These are phyloP conservation scores for Aaosphaeria arxii DNA, from an alignment of 2,329 filamentous ascomycete species.

Conservation along the genomic window DNA sequence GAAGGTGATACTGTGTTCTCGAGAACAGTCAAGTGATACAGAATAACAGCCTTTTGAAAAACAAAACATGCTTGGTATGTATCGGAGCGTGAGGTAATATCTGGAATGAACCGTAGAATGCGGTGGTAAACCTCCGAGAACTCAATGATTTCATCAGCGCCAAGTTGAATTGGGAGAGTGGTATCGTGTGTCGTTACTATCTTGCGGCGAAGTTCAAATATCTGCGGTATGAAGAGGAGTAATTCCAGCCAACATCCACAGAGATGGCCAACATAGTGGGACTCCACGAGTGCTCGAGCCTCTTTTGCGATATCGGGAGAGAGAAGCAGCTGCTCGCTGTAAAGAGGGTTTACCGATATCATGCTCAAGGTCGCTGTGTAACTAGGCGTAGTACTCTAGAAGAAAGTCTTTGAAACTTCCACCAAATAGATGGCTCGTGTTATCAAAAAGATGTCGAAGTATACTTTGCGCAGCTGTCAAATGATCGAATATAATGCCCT, in stretches of 20 bases:
- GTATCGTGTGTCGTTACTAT: background rate
- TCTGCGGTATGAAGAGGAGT: constrained; percentile 1
- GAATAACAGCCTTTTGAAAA: background rate
- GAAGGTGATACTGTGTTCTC: background rate
- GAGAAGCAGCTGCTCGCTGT: background rate
- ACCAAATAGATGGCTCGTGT: background rate
- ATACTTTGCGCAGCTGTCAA: background rate
- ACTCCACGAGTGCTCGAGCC: background rate
- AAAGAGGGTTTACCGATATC: constrained; percentile 1
- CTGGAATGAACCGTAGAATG: background rate
- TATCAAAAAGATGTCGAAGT: background rate
- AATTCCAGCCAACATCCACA: constrained; percentile 1
- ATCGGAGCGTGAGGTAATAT: background rate
- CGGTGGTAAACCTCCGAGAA: background rate
- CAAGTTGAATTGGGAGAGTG: background rate
- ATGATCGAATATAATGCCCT: constrained; percentile 1
- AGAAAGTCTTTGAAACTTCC: background rate
- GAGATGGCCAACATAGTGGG: background rate
- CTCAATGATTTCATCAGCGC: background rate
- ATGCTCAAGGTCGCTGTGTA: constrained; percentile 1
- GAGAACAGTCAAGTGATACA: background rate
- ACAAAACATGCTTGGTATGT: background rate
- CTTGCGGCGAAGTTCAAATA: background rate
- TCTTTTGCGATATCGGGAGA: background rate
- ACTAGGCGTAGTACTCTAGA: constrained; percentile 1